These are phyloP conservation scores for Mortierella sp. DNA, from an alignment of 371 early-diverging fungal genomes.

Conservation along the genomic window DNA sequence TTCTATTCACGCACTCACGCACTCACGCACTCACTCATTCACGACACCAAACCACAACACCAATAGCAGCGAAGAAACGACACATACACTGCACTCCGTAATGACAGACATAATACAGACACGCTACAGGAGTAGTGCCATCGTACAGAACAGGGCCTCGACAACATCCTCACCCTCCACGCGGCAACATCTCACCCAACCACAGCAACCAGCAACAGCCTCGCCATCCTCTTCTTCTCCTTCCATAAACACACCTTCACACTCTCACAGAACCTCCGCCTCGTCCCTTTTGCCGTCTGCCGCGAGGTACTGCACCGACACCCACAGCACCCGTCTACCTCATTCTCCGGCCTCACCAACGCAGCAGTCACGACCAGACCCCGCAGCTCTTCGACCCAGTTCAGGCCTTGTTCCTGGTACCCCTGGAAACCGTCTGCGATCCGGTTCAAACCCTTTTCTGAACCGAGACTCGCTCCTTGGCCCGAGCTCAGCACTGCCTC, in stretches of 20 bases:
- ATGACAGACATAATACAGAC: slow-evolving; percentile 34
- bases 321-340: slow-evolving; percentile 10
- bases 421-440: slow-evolving; percentile 34
- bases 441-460: slow-evolving; percentile 41
- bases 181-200: slow-evolving; percentile 3
- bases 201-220: slow-evolving; percentile 11
- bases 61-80: too few species aligned
- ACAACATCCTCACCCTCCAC: slow-evolving; percentile 5
- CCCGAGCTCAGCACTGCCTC: slow-evolving; percentile 1
- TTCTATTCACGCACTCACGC: neutral
- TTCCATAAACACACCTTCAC: neutral
- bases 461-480: slow-evolving; percentile 17
- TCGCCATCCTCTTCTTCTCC: slow-evolving; percentile 3
- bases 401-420: slow-evolving; percentile 16
- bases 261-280: slow-evolving; percentile 6
- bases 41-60: neutral
- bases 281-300: neutral
- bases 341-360: slow-evolving; percentile 17
- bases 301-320: slow-evolving; percentile 5
- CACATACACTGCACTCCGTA: too few species aligned
- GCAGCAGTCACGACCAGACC: slow-evolving; percentile 45
- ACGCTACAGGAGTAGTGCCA: slow-evolving; percentile 39
- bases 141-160: slow-evolving; percentile 16
- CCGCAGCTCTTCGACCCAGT: slow-evolving; percentile 16
- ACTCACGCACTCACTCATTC: neutral